phyloP scores from a whole-genome alignment of 169 alveolate genomes.

The Eimeria praecox region DNA sequence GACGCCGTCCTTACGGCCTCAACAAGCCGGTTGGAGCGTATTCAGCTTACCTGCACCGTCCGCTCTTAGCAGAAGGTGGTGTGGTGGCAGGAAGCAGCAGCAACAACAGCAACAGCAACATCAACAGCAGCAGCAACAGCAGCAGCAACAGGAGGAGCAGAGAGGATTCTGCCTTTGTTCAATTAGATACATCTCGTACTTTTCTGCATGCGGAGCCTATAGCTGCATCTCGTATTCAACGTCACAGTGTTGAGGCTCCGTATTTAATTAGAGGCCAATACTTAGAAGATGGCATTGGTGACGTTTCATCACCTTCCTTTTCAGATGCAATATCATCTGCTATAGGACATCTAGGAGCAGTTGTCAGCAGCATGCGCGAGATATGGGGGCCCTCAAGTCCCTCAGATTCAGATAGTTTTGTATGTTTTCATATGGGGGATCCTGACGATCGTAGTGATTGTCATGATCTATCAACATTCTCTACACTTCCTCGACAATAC shows the following conservation, averaged over 20 bases:
- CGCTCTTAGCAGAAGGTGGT: background rate
- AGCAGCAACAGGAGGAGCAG: background rate
- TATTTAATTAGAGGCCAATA: background rate
- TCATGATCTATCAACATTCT: background rate
- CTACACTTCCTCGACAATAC: background rate
- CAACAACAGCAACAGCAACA: background rate
- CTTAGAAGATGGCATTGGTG: constrained; percentile 6
- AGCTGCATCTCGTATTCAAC: background rate
- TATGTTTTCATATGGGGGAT: constrained; percentile 6
- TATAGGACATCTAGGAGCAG: constrained; percentile 16
- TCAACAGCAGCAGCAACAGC: constrained; percentile 36
- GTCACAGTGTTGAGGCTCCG: background rate
- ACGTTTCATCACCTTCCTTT: background rate
- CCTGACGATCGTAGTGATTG: background rate
- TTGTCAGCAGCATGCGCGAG: background rate
- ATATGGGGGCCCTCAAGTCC: background rate
- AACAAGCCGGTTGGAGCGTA: background rate
- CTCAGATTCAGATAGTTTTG: background rate
- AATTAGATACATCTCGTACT: background rate
- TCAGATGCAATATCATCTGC: constrained; percentile 18
- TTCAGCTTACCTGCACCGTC: constrained; percentile 33
- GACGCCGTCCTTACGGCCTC: background rate
- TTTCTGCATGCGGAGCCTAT: background rate
- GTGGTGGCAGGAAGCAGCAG: background rate
- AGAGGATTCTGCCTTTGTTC: background rate